Conservation (phyloP, 2,329 filamentous ascomycete genomes). For the Hymenoscyphus albidus region DNA sequence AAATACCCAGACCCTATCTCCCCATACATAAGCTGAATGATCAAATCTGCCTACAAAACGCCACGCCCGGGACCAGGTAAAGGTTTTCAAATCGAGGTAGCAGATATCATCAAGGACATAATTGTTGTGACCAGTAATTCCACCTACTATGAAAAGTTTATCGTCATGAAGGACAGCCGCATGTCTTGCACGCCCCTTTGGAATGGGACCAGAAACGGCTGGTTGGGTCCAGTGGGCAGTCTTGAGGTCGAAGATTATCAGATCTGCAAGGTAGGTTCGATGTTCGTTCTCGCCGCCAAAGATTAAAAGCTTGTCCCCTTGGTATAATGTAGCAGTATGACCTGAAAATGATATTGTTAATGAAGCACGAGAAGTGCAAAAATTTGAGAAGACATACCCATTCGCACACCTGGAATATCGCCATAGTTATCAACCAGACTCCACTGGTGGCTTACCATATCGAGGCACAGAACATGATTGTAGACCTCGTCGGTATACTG, state of each 20-base stretch:
- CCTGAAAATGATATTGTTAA: conserved; percentile 47
- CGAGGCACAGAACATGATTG: conserved; percentile 89
- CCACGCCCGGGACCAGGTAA: conserved; percentile 96
- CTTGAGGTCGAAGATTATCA: conserved; percentile 93
- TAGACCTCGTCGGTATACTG: conserved; percentile 99
- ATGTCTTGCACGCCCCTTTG: conserved; percentile 87
- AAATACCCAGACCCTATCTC: conserved; percentile 92
- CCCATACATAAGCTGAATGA: conserved; percentile 89
- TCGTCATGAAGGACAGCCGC: conserved; percentile 91
- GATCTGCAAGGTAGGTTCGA: conserved; percentile 87
- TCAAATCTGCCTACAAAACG: conserved; percentile 93
- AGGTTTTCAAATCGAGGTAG: conserved; percentile 94
- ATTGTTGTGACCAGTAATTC: conserved; percentile 90
- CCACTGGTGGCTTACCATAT: conserved; percentile 87
- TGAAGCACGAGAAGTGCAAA: background rate
- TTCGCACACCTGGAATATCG: conserved; percentile 92
- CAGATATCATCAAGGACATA: conserved; percentile 93
- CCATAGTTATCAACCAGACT: conserved; percentile 97
- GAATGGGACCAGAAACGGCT: conserved; percentile 76
- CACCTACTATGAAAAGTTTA: conserved; percentile 91
- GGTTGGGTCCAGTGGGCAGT: conserved; percentile 95
- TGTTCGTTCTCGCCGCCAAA: conserved; percentile 99
- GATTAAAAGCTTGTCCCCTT: conserved; percentile 91
- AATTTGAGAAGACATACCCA: conserved; percentile 59
- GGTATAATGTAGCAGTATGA: conserved; percentile 90